Evolutionary conservation across 768 basidiomycete species (phyloP).

Genomic region (Phanerochaete sordida): DNA sequence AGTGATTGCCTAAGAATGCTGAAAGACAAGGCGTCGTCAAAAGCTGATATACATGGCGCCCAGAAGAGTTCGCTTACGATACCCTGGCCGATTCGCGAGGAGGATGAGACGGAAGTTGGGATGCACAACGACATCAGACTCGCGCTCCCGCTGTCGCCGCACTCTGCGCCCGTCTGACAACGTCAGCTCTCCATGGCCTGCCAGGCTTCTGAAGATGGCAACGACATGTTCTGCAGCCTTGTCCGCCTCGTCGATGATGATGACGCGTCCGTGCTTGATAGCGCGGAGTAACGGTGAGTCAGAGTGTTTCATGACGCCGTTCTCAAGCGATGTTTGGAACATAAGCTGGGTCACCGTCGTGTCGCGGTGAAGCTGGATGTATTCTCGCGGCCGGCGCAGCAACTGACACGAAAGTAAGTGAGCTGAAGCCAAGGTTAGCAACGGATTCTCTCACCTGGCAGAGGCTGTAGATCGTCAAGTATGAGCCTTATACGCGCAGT

Average conservation of each 20-base stretch:
- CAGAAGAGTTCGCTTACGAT: slow-evolving; percentile 42
- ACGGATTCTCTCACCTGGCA: slow-evolving; percentile 43
- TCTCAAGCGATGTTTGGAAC: slow-evolving; percentile 61
- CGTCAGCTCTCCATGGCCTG: slow-evolving; percentile 60
- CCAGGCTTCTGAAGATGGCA: slow-evolving; percentile 66
- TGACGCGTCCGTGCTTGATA: slow-evolving; percentile 56
- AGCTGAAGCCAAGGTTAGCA: not conserved
- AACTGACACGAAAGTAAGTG: slow-evolving; percentile 33
- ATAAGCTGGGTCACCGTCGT: slow-evolving; percentile 69
- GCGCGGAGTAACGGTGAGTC: slow-evolving; percentile 68
- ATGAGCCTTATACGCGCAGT: not conserved
- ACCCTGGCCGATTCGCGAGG: slow-evolving; percentile 65
- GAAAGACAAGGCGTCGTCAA: not conserved
- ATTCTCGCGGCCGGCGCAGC: slow-evolving; percentile 59
- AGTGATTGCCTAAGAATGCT: slow-evolving; percentile 65
- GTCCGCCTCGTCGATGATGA: slow-evolving; percentile 70
- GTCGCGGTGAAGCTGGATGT: slow-evolving; percentile 67
- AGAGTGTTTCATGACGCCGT: slow-evolving; percentile 54
- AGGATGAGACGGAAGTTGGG: slow-evolving; percentile 61
- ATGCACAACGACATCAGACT: slow-evolving; percentile 57
- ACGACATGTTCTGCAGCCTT: slow-evolving; percentile 74
- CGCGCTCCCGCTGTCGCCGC: slow-evolving; percentile 39
- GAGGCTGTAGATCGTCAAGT: slow-evolving; percentile 29
- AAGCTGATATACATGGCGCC: too few species aligned
- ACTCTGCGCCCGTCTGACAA: slow-evolving; percentile 63